Base-by-base conservation (phyloP, 176 grass and related monocot genomes). In the Hsuehochloa calcarea region DNA sequence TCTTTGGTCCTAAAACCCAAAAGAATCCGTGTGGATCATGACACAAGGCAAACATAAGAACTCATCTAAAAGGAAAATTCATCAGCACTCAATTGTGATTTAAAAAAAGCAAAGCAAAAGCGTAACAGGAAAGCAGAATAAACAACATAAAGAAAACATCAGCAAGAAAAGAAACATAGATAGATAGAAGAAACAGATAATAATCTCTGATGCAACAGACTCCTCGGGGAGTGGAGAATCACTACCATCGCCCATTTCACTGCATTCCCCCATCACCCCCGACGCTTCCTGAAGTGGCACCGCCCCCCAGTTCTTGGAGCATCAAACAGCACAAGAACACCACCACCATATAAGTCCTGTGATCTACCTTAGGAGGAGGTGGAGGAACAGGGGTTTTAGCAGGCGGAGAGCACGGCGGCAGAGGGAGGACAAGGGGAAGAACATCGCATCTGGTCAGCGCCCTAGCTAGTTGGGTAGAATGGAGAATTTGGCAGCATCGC, bases 241-340 rank as follows among this genome's bases (percentile, higher is more conserved):
- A 72, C 19, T 65, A 90, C 58, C 88, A 86, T 79, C 79, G 52
- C 52, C 68, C 84, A 78, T 83, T 66, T 83, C 88, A 79, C 58
- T 67, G 84, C 79, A 79, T 67, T 79, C 29, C 17, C 58, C 46
- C 54, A 40, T 60, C 85, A 69, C 13, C 41, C 47, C 23, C 67
- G 54, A 5, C 51, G 37, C 60, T 15, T 51, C 27, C 22, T 5
- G 13, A 10, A 25, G 29, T 29, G 22, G 20, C 55, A 9, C 9
- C 82, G 25, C 43, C 81, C 81, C 11, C 17, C 17, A 22, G 50
- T 13, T 56, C 72, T 54, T 51, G 46, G 39, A 14, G 6, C 41
- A 47, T 8, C 70, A 34, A 52, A 9, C 49, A 19, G 17, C 49
- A 38, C 22, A 44, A 38, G 4, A 38, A 56, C 54, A 52, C 49